Percentiles rank a stretch among this genome's conserved stretches.
Conservation (phyloP, 805 yeast species). For the Scheffersomyces lignosus region DNA sequence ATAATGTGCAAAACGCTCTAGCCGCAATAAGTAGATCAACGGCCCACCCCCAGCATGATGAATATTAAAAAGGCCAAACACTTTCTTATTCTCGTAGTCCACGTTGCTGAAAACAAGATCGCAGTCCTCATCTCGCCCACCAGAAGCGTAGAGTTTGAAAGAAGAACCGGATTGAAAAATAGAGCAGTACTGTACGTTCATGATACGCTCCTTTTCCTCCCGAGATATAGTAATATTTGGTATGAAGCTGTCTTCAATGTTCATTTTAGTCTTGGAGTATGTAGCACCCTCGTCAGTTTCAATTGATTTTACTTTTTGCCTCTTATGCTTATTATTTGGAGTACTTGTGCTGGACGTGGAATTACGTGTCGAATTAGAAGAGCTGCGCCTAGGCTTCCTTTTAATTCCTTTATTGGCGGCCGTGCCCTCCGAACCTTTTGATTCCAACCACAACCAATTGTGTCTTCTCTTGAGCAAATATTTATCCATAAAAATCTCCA, state of each 20-base stretch:
- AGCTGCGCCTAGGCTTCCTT: not conserved
- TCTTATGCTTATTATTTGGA: not conserved
- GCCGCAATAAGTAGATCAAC: not conserved
- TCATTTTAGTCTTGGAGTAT: not conserved
- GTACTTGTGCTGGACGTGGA: not conserved
- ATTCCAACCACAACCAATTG: not conserved
- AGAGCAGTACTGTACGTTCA: conserved; percentile 20
- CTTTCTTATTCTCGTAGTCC: conserved; percentile 14
- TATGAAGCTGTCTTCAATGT: not conserved
- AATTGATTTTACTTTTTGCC: not conserved
- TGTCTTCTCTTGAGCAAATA: conserved; percentile 3
- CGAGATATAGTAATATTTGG: not conserved
- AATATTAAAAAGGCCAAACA: conserved; percentile 20
- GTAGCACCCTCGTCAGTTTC: not conserved
- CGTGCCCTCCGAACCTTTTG: not conserved
- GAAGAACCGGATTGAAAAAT: conserved; percentile 24
- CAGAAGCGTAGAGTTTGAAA: conserved; percentile 8
- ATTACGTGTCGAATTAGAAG: not conserved
- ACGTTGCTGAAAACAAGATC: conserved; percentile 21
- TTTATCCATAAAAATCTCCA: conserved; percentile 8
- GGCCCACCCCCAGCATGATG: not conserved
- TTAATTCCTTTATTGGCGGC: not conserved
- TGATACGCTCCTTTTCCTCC: conserved; percentile 15
- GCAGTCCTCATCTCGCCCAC: conserved; percentile 5
- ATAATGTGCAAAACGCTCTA: conserved; percentile 9